Conservation (phyloP, 768 basidiomycete genomes). For the Leccinum truebloodii region DNA sequence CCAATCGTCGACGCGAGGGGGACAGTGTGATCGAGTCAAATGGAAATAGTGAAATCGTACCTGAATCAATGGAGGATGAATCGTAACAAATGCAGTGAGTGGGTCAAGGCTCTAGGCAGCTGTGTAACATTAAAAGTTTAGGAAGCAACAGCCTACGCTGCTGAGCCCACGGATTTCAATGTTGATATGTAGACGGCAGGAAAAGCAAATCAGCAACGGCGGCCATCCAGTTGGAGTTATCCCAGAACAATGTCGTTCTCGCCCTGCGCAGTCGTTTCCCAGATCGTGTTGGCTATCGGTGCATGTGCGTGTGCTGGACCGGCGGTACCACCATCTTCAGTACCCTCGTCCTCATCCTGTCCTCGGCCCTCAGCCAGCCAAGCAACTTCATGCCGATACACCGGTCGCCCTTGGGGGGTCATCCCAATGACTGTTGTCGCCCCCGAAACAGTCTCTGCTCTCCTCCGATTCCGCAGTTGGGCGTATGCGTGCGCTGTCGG, state of each 20-base stretch:
- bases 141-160: slow-evolving; percentile 4
- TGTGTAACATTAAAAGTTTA: slow-evolving; percentile 1
- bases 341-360: slow-evolving; percentile 22
- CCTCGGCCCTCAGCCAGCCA: slow-evolving; percentile 28
- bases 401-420: slow-evolving; percentile 30
- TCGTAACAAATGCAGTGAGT: slow-evolving; percentile 10
- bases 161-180: slow-evolving; percentile 3
- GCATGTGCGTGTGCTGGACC: slow-evolving; percentile 23
- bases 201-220: slow-evolving; percentile 6
- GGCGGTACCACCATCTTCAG: slow-evolving; percentile 13
- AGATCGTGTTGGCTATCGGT: slow-evolving; percentile 27
- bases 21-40: slow-evolving; percentile 2
- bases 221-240: slow-evolving; percentile 11
- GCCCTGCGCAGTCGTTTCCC: slow-evolving; percentile 31
- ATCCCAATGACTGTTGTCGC: slow-evolving; percentile 28
- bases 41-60: not conserved
- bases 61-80: slow-evolving; percentile 2
- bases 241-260: slow-evolving; percentile 35
- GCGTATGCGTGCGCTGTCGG: slow-evolving; percentile 18
- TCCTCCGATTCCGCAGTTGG: slow-evolving; percentile 31
- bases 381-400: slow-evolving; percentile 31
- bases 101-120: not conserved
- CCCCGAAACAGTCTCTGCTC: slow-evolving; percentile 37
- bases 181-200: not conserved
- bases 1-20: not conserved